Evolutionary conservation across 2,329 filamentous ascomycete genomes (phyloP).

Genomic region (Eurotiales sp.): DNA sequence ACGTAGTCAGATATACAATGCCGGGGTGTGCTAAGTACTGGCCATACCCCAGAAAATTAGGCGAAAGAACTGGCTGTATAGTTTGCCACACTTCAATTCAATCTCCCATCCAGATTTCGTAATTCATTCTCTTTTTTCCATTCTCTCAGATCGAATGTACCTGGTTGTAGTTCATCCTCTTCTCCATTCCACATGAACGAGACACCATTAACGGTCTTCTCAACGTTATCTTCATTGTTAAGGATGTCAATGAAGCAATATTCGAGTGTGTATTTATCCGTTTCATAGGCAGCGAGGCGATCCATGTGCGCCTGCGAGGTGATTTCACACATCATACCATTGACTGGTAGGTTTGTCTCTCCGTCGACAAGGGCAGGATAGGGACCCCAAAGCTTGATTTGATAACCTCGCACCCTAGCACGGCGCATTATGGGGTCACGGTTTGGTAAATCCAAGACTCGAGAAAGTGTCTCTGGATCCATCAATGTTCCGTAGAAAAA

Average conservation of each 20-base stretch:
- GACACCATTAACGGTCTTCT: slow-evolving; percentile 10
- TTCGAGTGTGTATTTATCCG: slow-evolving; percentile 11
- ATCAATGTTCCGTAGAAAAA: not conserved
- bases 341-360: not conserved
- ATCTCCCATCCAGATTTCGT: not conserved
- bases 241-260: slow-evolving; percentile 14
- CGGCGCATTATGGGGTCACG: not conserved
- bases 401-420: not conserved
- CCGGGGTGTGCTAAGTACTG: too few relatives aligned
- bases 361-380: slow-evolving; percentile 3
- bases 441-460: not conserved
- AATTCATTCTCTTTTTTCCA: slow-evolving; percentile 11
- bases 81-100: too few relatives aligned
- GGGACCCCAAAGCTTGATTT: not conserved
- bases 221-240: slow-evolving; percentile 1
- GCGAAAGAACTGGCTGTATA: too few relatives aligned
- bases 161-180: slow-evolving; percentile 14
- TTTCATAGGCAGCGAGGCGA: slow-evolving; percentile 16
- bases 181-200: slow-evolving; percentile 16
- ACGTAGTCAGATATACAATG: too few relatives aligned
- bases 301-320: slow-evolving; percentile 4
- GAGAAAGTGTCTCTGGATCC: not conserved
- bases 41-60: too few relatives aligned
- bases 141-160: slow-evolving; percentile 16
- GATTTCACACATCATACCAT: slow-evolving; percentile 1